A percentile compares a stretch with the other conserved stretches of the same genome.
phyloP scores from a whole-genome alignment of 495 filamentous ascomycete genomes.

The Trichoderma reesei region DNA sequence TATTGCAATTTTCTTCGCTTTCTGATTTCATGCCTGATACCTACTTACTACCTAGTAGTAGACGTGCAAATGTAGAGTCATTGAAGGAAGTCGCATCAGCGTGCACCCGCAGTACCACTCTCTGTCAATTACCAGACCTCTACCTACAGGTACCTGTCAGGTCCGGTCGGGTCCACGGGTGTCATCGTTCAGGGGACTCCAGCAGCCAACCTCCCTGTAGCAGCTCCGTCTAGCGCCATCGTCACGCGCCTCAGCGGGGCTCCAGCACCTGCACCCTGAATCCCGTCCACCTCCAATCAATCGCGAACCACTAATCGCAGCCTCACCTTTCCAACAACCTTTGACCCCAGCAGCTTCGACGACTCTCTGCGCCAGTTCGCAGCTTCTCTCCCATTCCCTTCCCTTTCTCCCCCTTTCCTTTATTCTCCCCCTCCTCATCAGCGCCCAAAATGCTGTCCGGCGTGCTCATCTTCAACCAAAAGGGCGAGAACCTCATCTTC shows the following conservation, averaged over 20 bases:
- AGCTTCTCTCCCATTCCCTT: background rate
- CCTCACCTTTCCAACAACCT: background rate
- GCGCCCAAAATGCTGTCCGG: slow-evolving; percentile 74
- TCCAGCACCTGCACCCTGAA: slow-evolving; percentile 1
- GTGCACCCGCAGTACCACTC: background rate
- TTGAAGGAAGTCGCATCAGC: background rate
- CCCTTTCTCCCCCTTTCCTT: background rate
- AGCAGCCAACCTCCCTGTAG: background rate
- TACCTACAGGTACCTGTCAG: background rate
- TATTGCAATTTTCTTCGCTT: too few species aligned
- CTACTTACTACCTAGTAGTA: too few species aligned
- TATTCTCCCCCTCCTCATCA: background rate
- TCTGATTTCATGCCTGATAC: too few species aligned
- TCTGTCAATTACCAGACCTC: too few species aligned
- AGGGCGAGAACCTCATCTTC: slow-evolving; percentile 99
- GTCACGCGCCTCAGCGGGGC: slow-evolving; percentile 5
- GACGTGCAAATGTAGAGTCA: too few species aligned
- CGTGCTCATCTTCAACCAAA: slow-evolving; percentile 97
- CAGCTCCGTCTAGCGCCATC: background rate
- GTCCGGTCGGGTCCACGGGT: background rate
- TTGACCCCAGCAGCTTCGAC: background rate
- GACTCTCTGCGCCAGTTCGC: background rate
- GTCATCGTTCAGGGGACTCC: background rate
- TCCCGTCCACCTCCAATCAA: background rate
- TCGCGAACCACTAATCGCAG: background rate